Evolutionary conservation across 768 basidiomycete genomes (phyloP).

Genomic region (Amanita jacksonii): DNA sequence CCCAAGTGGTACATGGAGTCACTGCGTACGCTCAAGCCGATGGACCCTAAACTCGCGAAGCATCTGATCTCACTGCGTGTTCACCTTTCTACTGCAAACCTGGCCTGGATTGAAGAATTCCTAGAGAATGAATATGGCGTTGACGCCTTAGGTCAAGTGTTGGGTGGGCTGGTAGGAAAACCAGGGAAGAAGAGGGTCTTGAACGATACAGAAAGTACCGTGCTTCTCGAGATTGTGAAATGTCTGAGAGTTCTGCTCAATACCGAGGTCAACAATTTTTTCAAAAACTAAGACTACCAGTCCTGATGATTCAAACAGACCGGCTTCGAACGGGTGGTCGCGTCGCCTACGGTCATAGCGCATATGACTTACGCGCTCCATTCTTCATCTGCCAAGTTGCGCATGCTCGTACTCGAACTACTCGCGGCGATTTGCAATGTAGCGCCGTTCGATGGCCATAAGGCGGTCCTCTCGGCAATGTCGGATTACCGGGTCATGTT

Average conservation of each 20-base stretch:
- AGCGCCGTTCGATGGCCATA: conserved; percentile 60
- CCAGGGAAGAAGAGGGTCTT: conserved; percentile 51
- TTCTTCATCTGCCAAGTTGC: conserved; percentile 55
- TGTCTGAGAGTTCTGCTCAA: conserved; percentile 80
- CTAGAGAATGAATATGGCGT: conserved; percentile 57
- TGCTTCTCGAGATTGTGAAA: conserved; percentile 66
- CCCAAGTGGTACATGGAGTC: conserved; percentile 57
- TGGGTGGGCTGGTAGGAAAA: conserved; percentile 57
- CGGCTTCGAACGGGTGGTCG: conserved; percentile 62
- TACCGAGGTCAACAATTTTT: conserved; percentile 47
- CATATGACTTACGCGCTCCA: conserved; percentile 68
- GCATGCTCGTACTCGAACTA: conserved; percentile 63
- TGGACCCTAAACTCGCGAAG: conserved; percentile 58
- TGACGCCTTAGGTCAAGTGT: conserved; percentile 44
- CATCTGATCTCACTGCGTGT: conserved; percentile 78
- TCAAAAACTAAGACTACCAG: background rate
- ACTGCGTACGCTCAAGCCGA: conserved; percentile 42
- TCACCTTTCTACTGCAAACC: conserved; percentile 73
- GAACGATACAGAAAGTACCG: conserved; percentile 56
- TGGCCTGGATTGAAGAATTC: conserved; percentile 75
- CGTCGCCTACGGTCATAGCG: conserved; percentile 54
- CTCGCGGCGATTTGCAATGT: conserved; percentile 80
- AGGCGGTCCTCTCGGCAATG: conserved; percentile 63
- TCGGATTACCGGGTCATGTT: conserved; percentile 70
- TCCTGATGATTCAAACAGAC: conserved; percentile 30